Percentiles rank a stretch among this genome's conserved stretches.
Conservation (phyloP, 805 yeast species). For the Pichia paraexigua region DNA sequence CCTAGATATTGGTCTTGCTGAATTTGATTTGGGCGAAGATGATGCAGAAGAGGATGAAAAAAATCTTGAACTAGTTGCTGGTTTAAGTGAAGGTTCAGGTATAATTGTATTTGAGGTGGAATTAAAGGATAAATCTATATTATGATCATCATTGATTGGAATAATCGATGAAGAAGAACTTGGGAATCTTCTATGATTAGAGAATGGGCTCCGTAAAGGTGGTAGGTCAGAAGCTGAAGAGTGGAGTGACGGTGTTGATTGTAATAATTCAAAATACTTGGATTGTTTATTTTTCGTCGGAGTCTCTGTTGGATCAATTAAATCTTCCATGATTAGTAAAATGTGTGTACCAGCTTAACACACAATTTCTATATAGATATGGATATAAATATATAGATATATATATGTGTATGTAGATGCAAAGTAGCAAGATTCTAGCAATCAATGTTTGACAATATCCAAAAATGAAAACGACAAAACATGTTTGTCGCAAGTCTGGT, state of each 20-base stretch:
- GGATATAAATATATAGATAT: no score
- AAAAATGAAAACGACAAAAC: neutral
- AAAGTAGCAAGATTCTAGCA: no score
- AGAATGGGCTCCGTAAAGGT: neutral
- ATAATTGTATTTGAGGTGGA: neutral
- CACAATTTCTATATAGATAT: no score
- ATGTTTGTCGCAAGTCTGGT: neutral
- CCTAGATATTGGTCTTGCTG: slow-evolving; percentile 2
- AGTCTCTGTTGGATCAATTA: neutral
- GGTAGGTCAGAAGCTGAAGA: neutral
- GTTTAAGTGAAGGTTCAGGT: neutral
- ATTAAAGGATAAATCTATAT: neutral
- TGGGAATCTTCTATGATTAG: neutral
- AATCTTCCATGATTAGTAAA: neutral
- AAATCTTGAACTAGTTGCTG: neutral
- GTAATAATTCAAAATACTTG: slow-evolving; percentile 1
- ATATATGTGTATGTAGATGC: no score
- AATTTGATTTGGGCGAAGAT: slow-evolving; percentile 6
- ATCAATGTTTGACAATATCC: neutral
- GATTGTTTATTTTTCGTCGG: slow-evolving; percentile 3
- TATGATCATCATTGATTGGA: neutral
- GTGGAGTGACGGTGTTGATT: neutral
- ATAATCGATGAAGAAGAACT: neutral
- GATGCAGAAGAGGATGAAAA: slow-evolving; percentile 6
- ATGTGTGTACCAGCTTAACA: no score